Evolutionary conservation across 768 basidiomycete species (phyloP).

Genomic region (Suillus subaureus): DNA sequence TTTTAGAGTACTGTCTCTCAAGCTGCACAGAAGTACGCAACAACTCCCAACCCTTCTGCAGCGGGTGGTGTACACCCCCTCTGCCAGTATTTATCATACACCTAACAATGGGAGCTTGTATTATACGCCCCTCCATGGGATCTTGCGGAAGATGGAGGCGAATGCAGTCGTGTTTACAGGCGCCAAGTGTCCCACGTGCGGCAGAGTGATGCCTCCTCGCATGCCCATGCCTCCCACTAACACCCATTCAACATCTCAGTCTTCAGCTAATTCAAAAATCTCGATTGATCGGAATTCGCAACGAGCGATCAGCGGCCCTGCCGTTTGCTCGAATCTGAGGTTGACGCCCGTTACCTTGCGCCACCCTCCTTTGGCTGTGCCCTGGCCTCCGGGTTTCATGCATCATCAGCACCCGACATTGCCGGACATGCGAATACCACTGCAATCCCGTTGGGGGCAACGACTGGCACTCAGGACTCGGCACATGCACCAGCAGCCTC

Average conservation of each 20-base stretch:
- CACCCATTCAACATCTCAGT: not conserved
- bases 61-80: not conserved
- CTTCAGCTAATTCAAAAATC: not conserved
- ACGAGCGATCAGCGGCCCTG: constrained; percentile 9
- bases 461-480: not conserved
- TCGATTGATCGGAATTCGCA: not conserved
- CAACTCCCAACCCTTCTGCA: constrained; percentile 7
- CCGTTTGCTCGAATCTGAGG: constrained; percentile 19
- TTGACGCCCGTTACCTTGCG: constrained; percentile 8
- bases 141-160: not conserved
- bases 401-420: not conserved
- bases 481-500: not conserved
- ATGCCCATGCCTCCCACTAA: not conserved
- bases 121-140: constrained; percentile 9
- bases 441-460: not conserved
- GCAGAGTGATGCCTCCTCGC: constrained; percentile 8
- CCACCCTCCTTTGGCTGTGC: not conserved
- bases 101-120: constrained; percentile 7
- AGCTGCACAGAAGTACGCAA: not conserved
- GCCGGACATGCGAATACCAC: not conserved
- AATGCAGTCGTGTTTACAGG: not conserved
- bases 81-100: constrained; percentile 12
- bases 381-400: not conserved
- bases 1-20: not conserved
- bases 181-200: constrained; percentile 7